Evolutionary conservation across 108 stramenopile genomes (phyloP), one percentile per base, ranked within the genome.

Genomic region (Nitzschia putrida): DNA sequence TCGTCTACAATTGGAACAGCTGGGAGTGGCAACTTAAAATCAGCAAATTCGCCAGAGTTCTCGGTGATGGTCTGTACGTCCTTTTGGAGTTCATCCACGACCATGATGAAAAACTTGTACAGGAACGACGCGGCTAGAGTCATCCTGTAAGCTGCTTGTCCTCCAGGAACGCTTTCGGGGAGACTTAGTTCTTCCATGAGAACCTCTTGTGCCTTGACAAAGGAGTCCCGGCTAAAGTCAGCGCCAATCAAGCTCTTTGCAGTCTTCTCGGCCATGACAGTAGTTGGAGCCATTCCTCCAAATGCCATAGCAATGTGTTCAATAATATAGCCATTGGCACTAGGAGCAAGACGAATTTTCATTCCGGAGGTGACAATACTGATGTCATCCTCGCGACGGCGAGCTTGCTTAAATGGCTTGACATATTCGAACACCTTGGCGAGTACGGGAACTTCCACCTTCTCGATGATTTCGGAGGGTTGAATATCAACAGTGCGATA

Each of bases 371-470:
- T 98, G 23, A 98, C 97, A 71, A 98, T 97, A 63, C 86, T 87
- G 59, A 98, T 98, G 71, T 98, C 97, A 71, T 98, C 97, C 71
- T 98, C 97, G 12, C 97, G 61, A 40, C 97, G 74, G 5, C 96
- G 77, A 24, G 96, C 96, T 67, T 98, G 97, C 73, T 98, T 98
- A 78, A 95, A 97, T 26, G 97, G 96, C 21, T 72, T 68, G 26
- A 94, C 81, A 56, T 95, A 97, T 53, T 98, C 96, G 66, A 94
- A 92, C 57, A 67, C 42, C n/a, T 57, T 39, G 12, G 68, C 38
- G 10, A 90, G 18, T 22, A 89, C 57, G 0, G 97, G 97, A 26
- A 98, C 74, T 57, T 88, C 85, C 9, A 98, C 78, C 0, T 69
- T 63, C 49, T 90, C 92, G 53, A 97, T 84, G 39, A 97, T 77